Conservation (phyloP, 1,139 yeast genomes). For the Taphrina flavorubra region DNA sequence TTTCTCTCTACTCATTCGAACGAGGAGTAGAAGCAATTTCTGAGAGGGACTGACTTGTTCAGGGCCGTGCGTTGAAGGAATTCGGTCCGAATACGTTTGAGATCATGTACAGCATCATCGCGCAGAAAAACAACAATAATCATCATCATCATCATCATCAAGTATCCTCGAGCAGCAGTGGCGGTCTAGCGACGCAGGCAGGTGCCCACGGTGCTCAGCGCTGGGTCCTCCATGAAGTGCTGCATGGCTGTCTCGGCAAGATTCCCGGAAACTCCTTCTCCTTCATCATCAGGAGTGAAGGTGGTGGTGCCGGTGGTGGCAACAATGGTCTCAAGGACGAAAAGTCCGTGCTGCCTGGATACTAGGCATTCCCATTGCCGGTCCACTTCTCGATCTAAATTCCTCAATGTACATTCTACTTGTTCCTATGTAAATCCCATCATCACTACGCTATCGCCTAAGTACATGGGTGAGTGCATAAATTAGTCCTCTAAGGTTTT, state of each 20-base stretch:
- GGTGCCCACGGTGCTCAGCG: background rate
- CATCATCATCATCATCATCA: background rate
- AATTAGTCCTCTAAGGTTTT: background rate
- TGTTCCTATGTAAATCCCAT: background rate
- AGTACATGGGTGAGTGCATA: too few species aligned
- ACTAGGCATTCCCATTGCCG: background rate
- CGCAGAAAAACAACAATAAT: conserved; percentile 10
- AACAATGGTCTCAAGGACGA: background rate
- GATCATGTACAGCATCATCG: conserved; percentile 20
- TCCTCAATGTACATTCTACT: background rate
- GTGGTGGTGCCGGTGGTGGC: background rate
- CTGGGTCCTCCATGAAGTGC: conserved; percentile 26
- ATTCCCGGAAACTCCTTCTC: conserved; percentile 20
- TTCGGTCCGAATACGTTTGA: conserved; percentile 24
- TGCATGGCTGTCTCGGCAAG: conserved; percentile 26
- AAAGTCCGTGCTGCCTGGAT: conserved; percentile 11
- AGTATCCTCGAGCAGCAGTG: background rate
- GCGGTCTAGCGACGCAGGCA: background rate
- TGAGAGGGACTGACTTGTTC: background rate
- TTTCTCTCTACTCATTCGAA: too few species aligned
- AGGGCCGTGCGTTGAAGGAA: conserved; percentile 29
- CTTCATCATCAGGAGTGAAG: conserved; percentile 13
- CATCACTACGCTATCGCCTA: too few species aligned
- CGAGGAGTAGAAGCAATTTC: too few species aligned
- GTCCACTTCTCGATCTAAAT: background rate